Percentiles rank a stretch among this genome's conserved stretches.
phyloP scores from a whole-genome alignment of 257 asterid species.

The Osmanthus fragrans region DNA sequence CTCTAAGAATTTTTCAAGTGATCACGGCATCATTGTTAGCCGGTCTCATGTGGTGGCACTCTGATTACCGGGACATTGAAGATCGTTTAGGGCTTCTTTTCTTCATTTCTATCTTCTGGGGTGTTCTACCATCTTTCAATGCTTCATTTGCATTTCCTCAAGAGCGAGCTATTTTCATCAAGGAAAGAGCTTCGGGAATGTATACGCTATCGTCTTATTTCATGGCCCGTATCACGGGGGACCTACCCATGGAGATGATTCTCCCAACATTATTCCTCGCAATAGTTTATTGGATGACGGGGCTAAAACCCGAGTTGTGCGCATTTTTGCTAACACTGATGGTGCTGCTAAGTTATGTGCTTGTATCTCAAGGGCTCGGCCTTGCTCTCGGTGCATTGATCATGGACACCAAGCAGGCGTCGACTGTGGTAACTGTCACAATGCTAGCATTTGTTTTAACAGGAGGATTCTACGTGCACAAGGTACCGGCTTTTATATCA shows the following conservation, averaged over 20 bases:
- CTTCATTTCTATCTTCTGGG: conserved; percentile 92
- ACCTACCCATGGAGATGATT: conserved; percentile 93
- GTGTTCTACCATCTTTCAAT: conserved; percentile 70
- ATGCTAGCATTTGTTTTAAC: conserved; percentile 84
- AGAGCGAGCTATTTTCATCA: conserved; percentile 73
- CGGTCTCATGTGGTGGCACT: conserved; percentile 96
- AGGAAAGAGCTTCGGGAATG: conserved; percentile 92
- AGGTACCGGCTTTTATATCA: conserved; percentile 57
- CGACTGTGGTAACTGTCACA: conserved; percentile 75
- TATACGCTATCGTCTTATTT: conserved; percentile 83
- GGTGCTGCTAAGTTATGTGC: conserved; percentile 66
- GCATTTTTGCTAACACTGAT: conserved; percentile 53
- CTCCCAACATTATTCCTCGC: conserved; percentile 76
- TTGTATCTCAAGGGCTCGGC: conserved; percentile 89
- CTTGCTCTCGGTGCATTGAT: conserved; percentile 78
- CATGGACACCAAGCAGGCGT: conserved; percentile 92
- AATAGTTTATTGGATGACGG: conserved; percentile 85
- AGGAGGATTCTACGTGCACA: conserved; percentile 87
- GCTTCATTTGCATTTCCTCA: conserved; percentile 86
- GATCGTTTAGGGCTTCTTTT: conserved; percentile 89
- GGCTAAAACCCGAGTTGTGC: conserved; percentile 64
- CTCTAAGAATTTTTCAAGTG: conserved; percentile 69
- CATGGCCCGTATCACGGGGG: conserved; percentile 72
- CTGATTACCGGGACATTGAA: conserved; percentile 59
- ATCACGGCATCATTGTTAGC: conserved; percentile 67